phyloP scores from a whole-genome alignment of 2,329 filamentous ascomycete species.

The Fusarium floridanum region DNA sequence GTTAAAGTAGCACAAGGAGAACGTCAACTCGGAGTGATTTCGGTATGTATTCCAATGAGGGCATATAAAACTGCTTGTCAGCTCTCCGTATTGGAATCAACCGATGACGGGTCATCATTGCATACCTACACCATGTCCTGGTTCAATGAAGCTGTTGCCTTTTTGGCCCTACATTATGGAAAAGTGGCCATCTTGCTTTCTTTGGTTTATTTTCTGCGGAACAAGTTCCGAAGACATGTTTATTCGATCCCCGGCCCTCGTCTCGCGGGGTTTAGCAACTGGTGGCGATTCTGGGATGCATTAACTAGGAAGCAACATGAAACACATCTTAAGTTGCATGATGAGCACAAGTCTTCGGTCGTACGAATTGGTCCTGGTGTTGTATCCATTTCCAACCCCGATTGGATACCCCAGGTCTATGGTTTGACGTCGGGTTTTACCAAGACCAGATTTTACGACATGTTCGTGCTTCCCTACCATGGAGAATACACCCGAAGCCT shows the following conservation, averaged over 20 bases:
- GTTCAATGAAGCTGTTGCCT: not conserved
- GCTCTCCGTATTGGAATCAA: not conserved
- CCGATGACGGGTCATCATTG: not conserved
- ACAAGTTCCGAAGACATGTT: not conserved
- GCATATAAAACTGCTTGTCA: not conserved
- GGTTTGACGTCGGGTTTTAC: not conserved
- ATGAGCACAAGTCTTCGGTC: not conserved
- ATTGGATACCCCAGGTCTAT: not conserved
- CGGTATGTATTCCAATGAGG: not conserved
- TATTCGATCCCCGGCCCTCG: not conserved
- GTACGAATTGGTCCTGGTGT: not conserved
- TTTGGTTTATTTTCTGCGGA: not conserved
- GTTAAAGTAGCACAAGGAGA: too few relatives aligned
- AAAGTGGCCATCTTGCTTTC: not conserved
- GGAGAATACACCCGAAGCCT: not conserved
- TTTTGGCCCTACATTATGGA: not conserved
- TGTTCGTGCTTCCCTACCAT: not conserved
- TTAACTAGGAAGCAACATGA: not conserved
- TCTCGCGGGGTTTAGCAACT: not conserved
- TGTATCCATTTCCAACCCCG: not conserved
- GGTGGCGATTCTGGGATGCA: not conserved
- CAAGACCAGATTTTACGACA: not conserved
- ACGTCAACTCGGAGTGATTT: not conserved
- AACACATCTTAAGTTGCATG: not conserved
- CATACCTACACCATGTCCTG: not conserved